Base-by-base conservation (phyloP, 306 rosid genomes). In the Notholithocarpus densiflorus region DNA sequence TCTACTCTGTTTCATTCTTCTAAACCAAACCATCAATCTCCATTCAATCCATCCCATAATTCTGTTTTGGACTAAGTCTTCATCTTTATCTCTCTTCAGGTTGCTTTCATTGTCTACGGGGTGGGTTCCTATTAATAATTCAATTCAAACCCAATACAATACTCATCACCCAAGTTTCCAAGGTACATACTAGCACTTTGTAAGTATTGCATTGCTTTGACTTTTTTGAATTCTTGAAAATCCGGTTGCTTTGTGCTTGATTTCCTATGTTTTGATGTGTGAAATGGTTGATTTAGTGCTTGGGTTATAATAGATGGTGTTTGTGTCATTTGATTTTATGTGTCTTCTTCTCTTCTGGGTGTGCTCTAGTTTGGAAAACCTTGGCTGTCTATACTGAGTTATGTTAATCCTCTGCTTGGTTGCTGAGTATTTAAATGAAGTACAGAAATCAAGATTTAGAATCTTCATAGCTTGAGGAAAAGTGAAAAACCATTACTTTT, bases 21-120 rank as follows among this genome's bases (percentile, higher is more conserved):
- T 62, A 26, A 29, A 20, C 56, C 60, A 26, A 29, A 20, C 56
- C 53, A 65, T 72, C 74, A 6, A 24, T 56, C 56, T 20, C 78
- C 74, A 40, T 40, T 60, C 88, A 61, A 74, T 84, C 84, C 76
- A 73, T 54, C 23, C 19, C 86, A 74, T 77, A 75, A 80, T 86
- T 77, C 86, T 53, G 20, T 64, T 76, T 34, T 71, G 26, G 81
- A 85, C 21, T 7, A 56, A 75, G 82, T 43, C 64, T 32, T 65
- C 27, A 60, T 82, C 43, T 37, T 37, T 37, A 17, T 72, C 62
- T 52, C 60, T 13, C 72, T 86, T 76, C 56, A 55, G 40, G 56
- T 64, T 40, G 51, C 77, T 37, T 20, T 59, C 75, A 12, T 17
- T 29, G 62, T 8, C 17, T 61, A 5, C 21, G 59, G 21, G 27